Evolutionary conservation across 306 rosid genomes (phyloP).

Genomic region (Cyclanthera cordifolia): DNA sequence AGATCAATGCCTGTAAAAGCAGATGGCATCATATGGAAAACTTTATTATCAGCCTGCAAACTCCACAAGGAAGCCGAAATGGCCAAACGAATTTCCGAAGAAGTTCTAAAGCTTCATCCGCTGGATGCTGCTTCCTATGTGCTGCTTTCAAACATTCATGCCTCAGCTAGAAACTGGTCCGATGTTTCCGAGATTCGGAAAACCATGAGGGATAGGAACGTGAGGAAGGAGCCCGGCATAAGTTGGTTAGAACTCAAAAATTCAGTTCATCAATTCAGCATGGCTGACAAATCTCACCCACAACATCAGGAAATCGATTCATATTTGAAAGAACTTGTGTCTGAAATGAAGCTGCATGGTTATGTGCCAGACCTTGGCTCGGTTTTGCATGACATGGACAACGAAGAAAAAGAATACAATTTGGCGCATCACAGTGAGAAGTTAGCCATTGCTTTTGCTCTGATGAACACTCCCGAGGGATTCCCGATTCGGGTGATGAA

Average conservation of each 20-base stretch:
- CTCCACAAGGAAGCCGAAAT: constrained; percentile 62
- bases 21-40: constrained; percentile 77
- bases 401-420: constrained; percentile 70
- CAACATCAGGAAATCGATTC: constrained; percentile 36
- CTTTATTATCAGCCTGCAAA: constrained; percentile 75
- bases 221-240: constrained; percentile 69
- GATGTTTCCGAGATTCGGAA: constrained; percentile 65
- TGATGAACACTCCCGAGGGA: constrained; percentile 45
- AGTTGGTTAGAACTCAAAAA: constrained; percentile 84
- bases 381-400: constrained; percentile 78
- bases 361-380: constrained; percentile 63
- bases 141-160: constrained; percentile 64
- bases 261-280: constrained; percentile 52
- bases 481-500: constrained; percentile 74
- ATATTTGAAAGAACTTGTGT: constrained; percentile 56
- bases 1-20: constrained; percentile 68
- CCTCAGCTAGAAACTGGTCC: constrained; percentile 68
- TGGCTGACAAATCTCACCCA: constrained; percentile 51
- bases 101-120: constrained; percentile 64
- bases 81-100: constrained; percentile 60
- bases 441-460: constrained; percentile 70
- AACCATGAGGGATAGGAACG: constrained; percentile 52
- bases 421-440: constrained; percentile 80
- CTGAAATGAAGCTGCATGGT: constrained; percentile 66
- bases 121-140: constrained; percentile 68